Evolutionary conservation across 495 filamentous ascomycete species (phyloP).

Genomic region (Aspergillus ellipticus): DNA sequence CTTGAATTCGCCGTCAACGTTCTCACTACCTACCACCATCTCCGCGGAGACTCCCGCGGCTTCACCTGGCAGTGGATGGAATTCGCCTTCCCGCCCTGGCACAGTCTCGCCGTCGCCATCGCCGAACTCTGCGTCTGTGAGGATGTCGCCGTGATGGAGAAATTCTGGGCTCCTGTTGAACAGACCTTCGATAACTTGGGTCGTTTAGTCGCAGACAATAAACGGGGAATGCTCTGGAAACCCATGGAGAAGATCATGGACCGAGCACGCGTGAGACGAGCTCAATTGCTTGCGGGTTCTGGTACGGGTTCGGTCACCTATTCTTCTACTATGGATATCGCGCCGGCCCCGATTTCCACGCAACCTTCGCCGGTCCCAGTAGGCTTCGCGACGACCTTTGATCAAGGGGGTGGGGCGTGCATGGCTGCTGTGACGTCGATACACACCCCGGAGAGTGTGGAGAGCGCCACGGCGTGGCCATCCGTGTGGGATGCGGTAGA

Average conservation of each 20-base stretch:
- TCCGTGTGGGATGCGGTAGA: conserved; percentile 35
- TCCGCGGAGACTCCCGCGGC: conserved; percentile 21
- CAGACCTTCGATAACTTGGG: conserved; percentile 51
- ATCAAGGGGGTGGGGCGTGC: not conserved
- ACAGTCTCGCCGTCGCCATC: conserved; percentile 48
- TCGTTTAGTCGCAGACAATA: conserved; percentile 48
- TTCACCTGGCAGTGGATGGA: conserved; percentile 39
- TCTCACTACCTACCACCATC: conserved; percentile 21
- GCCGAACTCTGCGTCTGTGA: conserved; percentile 69
- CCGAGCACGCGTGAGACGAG: conserved; percentile 27
- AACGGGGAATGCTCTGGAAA: conserved; percentile 62
- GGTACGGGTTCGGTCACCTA: not conserved
- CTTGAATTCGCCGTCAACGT: conserved; percentile 30
- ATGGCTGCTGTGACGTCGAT: no score
- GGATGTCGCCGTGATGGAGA: conserved; percentile 56
- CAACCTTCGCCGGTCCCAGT: not conserved
- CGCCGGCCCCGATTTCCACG: not conserved
- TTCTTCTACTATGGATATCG: not conserved
- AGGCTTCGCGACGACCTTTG: not conserved
- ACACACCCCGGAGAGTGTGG: conserved; percentile 10
- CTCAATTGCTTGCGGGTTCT: conserved; percentile 3
- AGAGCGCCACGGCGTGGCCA: conserved; percentile 14
- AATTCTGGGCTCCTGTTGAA: conserved; percentile 70
- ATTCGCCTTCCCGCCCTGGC: conserved; percentile 44
- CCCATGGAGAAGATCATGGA: conserved; percentile 65